Evolutionary conservation across 345 rosid species (phyloP), one percentile per base, ranked within the genome.

Genomic region (Nephelium lappaceum): DNA sequence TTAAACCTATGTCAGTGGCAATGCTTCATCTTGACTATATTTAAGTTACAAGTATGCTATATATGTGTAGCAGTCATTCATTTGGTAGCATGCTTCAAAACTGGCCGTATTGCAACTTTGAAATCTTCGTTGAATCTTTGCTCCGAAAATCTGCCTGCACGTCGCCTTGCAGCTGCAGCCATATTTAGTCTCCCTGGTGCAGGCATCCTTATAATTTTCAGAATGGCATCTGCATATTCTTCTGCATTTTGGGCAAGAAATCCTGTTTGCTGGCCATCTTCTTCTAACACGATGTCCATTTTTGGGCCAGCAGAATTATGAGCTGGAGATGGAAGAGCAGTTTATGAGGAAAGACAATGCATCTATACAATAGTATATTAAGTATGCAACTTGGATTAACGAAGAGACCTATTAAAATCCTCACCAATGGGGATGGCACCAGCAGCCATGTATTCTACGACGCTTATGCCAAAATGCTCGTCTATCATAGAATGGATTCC

Each of bases 221-320:
- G 63, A 57, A 94, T 91, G 43, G 97, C 98, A 69, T 90, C 89
- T n/a, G n/a, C n/a, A n/a, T n/a, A n/a, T n/a, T n/a, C n/a, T n/a
- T n/a, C n/a, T n/a, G n/a, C n/a, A n/a, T 42, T 88, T 81, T 89
- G 89, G 9, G 97, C 94, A 72, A 96, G 99, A 85, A 91, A 91
- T 69, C 99, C 98, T 0, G 98, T 93, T 83, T 84, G 87, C 76
- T 86, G 82, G 36, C 97, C 95, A 6, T 93, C 91, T 87, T 96
- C 98, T 83, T 93, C 97, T 70, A 91, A 79, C 67, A 94, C 95
- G 75, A 96, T 93, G 81, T 94, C 98, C 99, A 96, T 94, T n/a
- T n/a, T n/a, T n/a, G n/a, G 98, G 24, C 98, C 97, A 51, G 97
- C 99, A 5, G 98, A 93, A 80, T 93, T 91, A 75, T 96, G 94